These are phyloP conservation scores for Nitzschia sp. DNA, from an alignment of 108 stramenopile species.

Conservation along the genomic window DNA sequence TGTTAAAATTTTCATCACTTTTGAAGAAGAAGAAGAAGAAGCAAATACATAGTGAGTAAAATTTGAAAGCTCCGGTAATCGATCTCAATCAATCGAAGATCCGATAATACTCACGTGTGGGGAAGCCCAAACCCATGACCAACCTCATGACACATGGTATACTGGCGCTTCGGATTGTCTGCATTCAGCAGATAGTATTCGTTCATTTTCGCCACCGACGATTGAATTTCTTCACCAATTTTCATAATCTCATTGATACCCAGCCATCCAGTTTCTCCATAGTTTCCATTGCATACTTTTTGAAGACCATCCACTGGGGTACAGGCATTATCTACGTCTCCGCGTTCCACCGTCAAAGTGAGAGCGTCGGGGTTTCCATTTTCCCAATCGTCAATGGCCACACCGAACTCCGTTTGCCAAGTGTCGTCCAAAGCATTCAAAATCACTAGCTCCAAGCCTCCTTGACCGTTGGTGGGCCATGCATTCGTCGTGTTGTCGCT, in stretches of 20 bases:
- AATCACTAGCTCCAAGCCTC: constrained; percentile 55
- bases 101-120: constrained; percentile 44
- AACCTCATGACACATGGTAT: constrained; percentile 47
- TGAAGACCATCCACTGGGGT: constrained; percentile 47
- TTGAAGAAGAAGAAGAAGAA: not conserved
- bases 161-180: constrained; percentile 46
- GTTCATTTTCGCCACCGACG: constrained; percentile 77
- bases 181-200: constrained; percentile 70
- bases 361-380: constrained; percentile 51
- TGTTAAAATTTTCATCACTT: constrained; percentile 59
- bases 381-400: constrained; percentile 69
- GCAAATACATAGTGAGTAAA: no score
- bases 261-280: constrained; percentile 74
- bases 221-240: constrained; percentile 28
- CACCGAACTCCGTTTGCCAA: constrained; percentile 59
- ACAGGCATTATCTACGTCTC: constrained; percentile 41
- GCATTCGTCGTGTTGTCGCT: constrained; percentile 59
- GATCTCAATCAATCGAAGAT: no score
- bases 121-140: constrained; percentile 80
- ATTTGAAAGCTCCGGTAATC: no score
- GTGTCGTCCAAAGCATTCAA: constrained; percentile 59
- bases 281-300: constrained; percentile 76
- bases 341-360: constrained; percentile 31
- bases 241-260: constrained; percentile 71
- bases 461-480: constrained; percentile 46